Base-by-base conservation (phyloP, 192 early-diverging fungal genomes). In the Podila epigama region DNA sequence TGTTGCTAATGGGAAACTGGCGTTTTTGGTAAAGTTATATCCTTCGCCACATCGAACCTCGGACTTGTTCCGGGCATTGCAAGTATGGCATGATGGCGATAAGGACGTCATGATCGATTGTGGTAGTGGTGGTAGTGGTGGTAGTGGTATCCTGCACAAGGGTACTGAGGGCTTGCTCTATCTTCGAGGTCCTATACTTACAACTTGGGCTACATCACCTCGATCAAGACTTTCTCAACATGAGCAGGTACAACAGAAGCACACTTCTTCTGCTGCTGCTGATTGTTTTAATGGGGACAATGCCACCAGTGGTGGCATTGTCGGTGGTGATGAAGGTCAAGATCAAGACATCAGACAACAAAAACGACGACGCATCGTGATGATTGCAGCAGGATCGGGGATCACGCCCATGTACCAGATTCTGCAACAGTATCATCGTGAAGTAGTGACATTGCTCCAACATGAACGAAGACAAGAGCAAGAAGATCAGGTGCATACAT, bases 321-420 rank as follows among this genome's bases (percentile, higher is more conserved):
- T 28, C 22, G 32, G 1, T 12, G 39, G 15, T n/a, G 28, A n/a
- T n/a, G n/a, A n/a, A n/a, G n/a, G 39, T 13, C 6, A 35, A 41
- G 39, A 11, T 3, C 13, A 12, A 0, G 44, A 13, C 9, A 5
- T 41, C 28, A 25, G 34, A 39, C 13, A 22, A 2, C 13, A 1
- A 28, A 22, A 18, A 32, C 39, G 16, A 1, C 54, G 63, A 25
- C 20, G 70, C 33, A 51, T 72, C 22, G 71, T 75, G 27, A 67
- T 75, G 71, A 75, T 75, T 34, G 71, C 71, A 1, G 71, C 71
- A 0, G 71, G 71, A 20, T 75, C 71, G 0, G 71, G 71, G 40
- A 67, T 75, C 50, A 75, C 71, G 2, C 71, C 71, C 33, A 75
- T 75, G 71, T 75, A 75, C 48, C 71, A 75, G 31, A n/a, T 75